Percentiles rank a stretch among this genome's conserved stretches.
Evolutionary conservation across 2,329 filamentous ascomycete genomes (phyloP).

Genomic region (Claviceps sp.): DNA sequence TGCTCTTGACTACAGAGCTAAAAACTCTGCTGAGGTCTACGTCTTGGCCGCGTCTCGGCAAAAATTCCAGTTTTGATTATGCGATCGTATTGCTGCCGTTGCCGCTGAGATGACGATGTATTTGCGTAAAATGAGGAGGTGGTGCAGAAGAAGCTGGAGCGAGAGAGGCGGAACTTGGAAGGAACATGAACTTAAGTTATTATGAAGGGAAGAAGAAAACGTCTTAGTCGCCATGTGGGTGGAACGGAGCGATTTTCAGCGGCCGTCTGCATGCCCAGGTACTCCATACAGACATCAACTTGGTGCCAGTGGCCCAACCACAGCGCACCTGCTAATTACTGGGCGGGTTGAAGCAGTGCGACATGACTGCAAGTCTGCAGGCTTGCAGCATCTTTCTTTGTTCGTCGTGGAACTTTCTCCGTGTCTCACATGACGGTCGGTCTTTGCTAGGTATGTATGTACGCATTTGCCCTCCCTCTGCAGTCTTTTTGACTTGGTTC

Average conservation of each 20-base stretch:
- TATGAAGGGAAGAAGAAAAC: neutral
- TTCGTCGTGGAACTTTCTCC: no score
- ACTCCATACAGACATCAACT: no score
- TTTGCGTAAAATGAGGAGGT: neutral
- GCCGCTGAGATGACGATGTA: neutral
- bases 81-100: neutral
- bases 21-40: neutral
- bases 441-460: no score
- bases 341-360: no score
- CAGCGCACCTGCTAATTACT: neutral
- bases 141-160: slow-evolving; percentile 1
- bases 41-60: neutral
- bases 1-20: slow-evolving; percentile 13
- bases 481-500: no score
- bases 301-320: neutral
- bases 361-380: no score
- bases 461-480: no score
- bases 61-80: neutral
- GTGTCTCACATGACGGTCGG: no score
- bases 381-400: no score
- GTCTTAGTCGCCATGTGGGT: slow-evolving; percentile 1
- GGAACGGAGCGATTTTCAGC: slow-evolving; percentile 4
- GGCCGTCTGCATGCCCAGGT: neutral
- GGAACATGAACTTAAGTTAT: neutral
- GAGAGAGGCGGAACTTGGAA: slow-evolving; percentile 1